These are phyloP conservation scores for Parasitella parasitica DNA, from an alignment of 371 early-diverging fungal genomes.

Conservation along the genomic window DNA sequence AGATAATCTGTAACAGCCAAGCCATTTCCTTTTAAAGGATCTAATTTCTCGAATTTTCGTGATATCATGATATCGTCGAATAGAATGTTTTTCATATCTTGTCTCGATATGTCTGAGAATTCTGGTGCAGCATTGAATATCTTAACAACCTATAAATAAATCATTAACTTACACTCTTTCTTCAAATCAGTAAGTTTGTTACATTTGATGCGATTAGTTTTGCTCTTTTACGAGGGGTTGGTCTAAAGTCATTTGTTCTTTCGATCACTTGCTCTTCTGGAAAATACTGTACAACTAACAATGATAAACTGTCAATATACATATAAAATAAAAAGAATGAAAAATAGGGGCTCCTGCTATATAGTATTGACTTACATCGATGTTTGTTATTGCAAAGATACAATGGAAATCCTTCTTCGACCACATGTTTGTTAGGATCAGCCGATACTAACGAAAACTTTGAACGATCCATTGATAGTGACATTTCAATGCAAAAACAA, in stretches of 20 bases:
- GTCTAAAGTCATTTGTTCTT: slow-evolving; percentile 15
- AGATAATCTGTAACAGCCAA: not conserved
- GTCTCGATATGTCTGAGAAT: not conserved
- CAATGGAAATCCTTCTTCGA: slow-evolving; percentile 3
- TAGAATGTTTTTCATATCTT: not conserved
- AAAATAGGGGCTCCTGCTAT: not conserved
- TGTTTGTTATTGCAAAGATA: not conserved
- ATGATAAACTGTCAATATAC: not conserved
- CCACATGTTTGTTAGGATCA: slow-evolving; percentile 4
- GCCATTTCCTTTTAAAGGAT: slow-evolving; percentile 17
- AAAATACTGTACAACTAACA: slow-evolving; percentile 3
- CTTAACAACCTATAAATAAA: not conserved
- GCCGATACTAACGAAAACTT: not conserved
- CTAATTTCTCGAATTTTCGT: not conserved
- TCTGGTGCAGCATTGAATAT: not conserved
- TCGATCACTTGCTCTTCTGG: slow-evolving; percentile 3
- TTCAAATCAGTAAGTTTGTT: not conserved
- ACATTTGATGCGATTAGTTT: not conserved
- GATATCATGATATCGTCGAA: not conserved
- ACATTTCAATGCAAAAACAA: not conserved
- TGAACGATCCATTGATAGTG: not conserved
- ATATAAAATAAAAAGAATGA: no score
- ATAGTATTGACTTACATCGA: not conserved
- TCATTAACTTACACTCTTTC: not conserved
- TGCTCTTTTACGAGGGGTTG: not conserved